Percentiles rank a stretch among this genome's conserved stretches.
Evolutionary conservation across 495 filamentous ascomycete genomes (phyloP).

Genomic region (Lophiostoma macrostomum): DNA sequence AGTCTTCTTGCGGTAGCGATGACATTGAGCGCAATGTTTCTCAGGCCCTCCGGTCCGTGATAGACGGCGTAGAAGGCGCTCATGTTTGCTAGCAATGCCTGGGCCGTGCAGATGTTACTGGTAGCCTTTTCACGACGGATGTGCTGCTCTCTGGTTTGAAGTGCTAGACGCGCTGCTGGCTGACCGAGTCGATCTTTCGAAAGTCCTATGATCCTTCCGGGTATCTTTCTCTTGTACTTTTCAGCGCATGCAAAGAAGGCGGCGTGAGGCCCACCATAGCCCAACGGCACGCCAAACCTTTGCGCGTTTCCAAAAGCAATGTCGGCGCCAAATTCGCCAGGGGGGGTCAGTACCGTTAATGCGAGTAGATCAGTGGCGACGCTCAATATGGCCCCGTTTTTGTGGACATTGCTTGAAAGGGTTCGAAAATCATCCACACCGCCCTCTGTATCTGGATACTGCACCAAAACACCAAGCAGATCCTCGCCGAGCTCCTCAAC

Average conservation of each 20-base stretch:
- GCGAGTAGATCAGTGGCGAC: conserved; percentile 91
- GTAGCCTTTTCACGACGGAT: conserved; percentile 97
- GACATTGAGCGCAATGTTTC: too few species aligned
- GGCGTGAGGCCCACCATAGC: conserved; percentile 92
- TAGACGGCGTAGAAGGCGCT: conserved; percentile 97
- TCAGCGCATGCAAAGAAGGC: conserved; percentile 95
- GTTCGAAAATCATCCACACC: conserved; percentile 70
- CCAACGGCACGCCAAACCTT: conserved; percentile 88
- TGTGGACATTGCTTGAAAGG: conserved; percentile 74
- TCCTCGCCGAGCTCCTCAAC: conserved; percentile 76
- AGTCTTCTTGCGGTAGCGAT: conserved; percentile 80
- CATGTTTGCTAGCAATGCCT: conserved; percentile 95
- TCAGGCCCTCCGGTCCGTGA: conserved; percentile 85
- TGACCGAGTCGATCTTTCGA: conserved; percentile 88
- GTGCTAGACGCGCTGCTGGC: conserved; percentile 77
- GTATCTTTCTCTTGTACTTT: conserved; percentile 94
- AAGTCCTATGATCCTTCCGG: conserved; percentile 86
- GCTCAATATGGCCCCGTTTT: conserved; percentile 75
- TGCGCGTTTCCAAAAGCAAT: conserved; percentile 97
- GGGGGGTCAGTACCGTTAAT: conserved; percentile 83
- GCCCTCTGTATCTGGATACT: conserved; percentile 92
- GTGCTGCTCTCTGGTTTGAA: conserved; percentile 96
- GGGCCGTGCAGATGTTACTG: conserved; percentile 97
- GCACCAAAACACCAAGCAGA: conserved; percentile 85
- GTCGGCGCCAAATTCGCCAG: conserved; percentile 94